Percentiles rank a stretch among this genome's conserved stretches.
phyloP scores from a whole-genome alignment of 2,329 filamentous ascomycete species.

The Piedraia hortae region DNA sequence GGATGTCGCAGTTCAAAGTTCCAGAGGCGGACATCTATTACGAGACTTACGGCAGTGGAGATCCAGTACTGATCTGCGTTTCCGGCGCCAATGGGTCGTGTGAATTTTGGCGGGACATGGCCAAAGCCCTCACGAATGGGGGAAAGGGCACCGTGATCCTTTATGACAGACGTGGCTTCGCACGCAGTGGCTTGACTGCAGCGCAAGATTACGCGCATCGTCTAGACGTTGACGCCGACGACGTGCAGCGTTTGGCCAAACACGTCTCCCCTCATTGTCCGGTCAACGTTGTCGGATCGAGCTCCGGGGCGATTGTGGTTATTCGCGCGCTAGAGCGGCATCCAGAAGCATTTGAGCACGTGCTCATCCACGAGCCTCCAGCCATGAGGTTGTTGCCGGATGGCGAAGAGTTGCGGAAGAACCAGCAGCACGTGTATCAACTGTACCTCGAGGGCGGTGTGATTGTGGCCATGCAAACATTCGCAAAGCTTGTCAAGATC shows the following conservation, averaged over 20 bases:
- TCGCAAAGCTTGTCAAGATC: constrained; percentile 3
- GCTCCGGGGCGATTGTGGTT: constrained; percentile 4
- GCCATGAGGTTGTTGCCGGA: constrained; percentile 2
- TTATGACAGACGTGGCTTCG: constrained; percentile 9
- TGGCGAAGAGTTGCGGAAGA: constrained; percentile 2
- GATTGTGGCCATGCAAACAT: constrained; percentile 2
- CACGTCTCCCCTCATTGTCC: constrained; percentile 3
- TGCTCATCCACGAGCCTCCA: constrained; percentile 4
- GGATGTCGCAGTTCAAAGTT: constrained; percentile 6
- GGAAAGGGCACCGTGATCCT: constrained; percentile 9
- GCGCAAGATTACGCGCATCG: constrained; percentile 8
- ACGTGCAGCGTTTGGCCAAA: constrained; percentile 6
- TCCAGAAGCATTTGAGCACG: constrained; percentile 2
- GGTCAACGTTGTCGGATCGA: constrained; percentile 3
- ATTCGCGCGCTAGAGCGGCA: constrained; percentile 3
- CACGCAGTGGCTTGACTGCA: constrained; percentile 3
- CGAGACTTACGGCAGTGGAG: constrained; percentile 8
- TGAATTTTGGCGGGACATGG: constrained; percentile 7
- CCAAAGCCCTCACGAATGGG: constrained; percentile 5
- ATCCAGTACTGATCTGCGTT: constrained; percentile 11
- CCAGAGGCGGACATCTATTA: constrained; percentile 10
- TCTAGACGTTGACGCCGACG: constrained; percentile 10
- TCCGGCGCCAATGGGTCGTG: constrained; percentile 10
- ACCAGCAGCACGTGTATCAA: constrained; percentile 2
- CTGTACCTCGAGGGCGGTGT: constrained; percentile 3